Evolutionary conservation across 2,329 filamentous ascomycete genomes (phyloP), one percentile per base, ranked within the genome.

Genomic region (Curvularia sp.): DNA sequence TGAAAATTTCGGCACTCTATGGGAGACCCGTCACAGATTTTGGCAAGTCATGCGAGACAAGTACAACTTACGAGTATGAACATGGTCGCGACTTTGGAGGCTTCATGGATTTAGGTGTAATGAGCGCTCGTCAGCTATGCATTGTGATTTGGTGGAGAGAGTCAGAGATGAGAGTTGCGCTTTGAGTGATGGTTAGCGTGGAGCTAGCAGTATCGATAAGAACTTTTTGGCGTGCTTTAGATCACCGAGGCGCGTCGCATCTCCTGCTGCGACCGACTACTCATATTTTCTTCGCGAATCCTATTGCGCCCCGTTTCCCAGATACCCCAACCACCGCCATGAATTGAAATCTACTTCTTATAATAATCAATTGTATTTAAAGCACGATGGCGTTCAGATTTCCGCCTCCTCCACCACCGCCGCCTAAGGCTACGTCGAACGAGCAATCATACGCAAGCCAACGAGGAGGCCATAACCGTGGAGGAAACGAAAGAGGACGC

Each of bases 331-430:
- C 10, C 10, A 6, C 10, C 5, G 18, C 10, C 31, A 48, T 48
- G 18, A 15, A 5, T 3, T 31, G 18, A 30, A 47, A 8, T 47
- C 12, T 13, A 13, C 0, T 30, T 1, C 5, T 47, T 31, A 12
- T 38, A 44, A 46, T 18, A 24, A 10, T 28, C 30, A 13, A 10
- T 20, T 15, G 8, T 5, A n/a, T 24, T 4, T 5, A 2, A 18
- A 51, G 28, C n/a, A 55, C 22, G 2, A 75, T 75, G 71, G 65
- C 68, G 69, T 83, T 76, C 66, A 78, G 75, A 18, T 83, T 82
- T 51, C 81, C 81, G n/a, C 81, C 80, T 42, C 81, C 81, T 31
- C 81, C 81, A 39, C 81, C 81, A 18, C 76, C 76, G 57, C 74
- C 75, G 42, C 71, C 71, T 42, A 76, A 71, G 65, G 70, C 74